Evolutionary conservation across 345 rosid genomes (phyloP).

Genomic region (Zanthoxylum bungeanum): DNA sequence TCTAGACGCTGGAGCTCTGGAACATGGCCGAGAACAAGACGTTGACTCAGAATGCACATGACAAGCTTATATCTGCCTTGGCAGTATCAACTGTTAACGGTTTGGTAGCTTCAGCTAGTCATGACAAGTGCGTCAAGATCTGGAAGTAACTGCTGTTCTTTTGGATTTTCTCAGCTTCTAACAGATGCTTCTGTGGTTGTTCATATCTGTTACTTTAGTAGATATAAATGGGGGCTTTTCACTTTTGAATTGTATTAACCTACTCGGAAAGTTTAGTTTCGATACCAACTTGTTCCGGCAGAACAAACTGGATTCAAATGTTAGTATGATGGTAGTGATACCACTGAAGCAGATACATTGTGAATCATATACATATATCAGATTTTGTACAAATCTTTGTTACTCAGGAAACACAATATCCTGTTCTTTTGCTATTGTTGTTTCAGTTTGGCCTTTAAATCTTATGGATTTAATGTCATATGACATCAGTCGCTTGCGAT

Average conservation of each 20-base stretch:
- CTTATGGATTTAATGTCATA: no score
- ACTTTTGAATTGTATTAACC: conserved; percentile 7
- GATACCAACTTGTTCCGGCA: neutral
- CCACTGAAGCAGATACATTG: neutral
- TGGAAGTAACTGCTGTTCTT: conserved; percentile 39
- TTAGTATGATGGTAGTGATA: neutral
- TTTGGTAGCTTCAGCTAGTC: conserved; percentile 46
- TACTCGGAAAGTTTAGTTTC: neutral
- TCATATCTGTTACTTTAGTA: conserved; percentile 1
- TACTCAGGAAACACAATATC: neutral
- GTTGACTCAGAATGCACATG: conserved; percentile 38
- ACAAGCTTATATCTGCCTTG: conserved; percentile 35
- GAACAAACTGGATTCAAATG: conserved; percentile 1
- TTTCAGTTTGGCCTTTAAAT: no score
- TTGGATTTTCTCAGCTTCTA: conserved; percentile 8
- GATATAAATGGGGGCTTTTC: conserved; percentile 1
- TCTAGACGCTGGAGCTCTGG: conserved; percentile 53
- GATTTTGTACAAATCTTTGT: neutral
- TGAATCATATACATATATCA: neutral
- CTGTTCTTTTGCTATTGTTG: neutral
- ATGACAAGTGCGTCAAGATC: conserved; percentile 41
- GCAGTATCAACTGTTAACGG: conserved; percentile 41
- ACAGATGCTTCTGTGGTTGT: conserved; percentile 10
- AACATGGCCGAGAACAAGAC: conserved; percentile 38
- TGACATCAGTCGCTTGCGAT: no score